These are phyloP conservation scores for Picea sitchensis DNA, from an alignment of 75 land plant species.

Conservation along the genomic window DNA sequence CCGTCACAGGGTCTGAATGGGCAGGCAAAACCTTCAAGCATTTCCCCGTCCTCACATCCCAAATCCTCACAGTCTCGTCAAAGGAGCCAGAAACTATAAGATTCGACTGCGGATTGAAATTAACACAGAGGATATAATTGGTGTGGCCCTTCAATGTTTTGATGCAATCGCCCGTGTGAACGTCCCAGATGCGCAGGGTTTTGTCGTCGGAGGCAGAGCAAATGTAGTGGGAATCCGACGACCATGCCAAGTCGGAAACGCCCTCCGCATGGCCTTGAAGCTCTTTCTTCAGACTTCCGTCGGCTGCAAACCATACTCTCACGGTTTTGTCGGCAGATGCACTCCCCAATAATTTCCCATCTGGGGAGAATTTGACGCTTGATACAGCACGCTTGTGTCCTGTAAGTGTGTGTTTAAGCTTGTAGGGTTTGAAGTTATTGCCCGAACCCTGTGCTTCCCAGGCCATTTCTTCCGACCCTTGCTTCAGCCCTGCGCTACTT, in stretches of 20 bases:
- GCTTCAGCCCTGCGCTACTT: too few species aligned
- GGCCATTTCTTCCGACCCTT: not conserved
- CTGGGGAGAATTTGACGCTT: slow-evolving; percentile 85
- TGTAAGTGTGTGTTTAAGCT: slow-evolving; percentile 36
- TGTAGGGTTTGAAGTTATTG: slow-evolving; percentile 41
- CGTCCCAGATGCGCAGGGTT: slow-evolving; percentile 84
- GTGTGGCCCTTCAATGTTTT: slow-evolving; percentile 84
- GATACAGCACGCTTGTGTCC: slow-evolving; percentile 82
- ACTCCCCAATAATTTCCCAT: slow-evolving; percentile 71
- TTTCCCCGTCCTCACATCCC: slow-evolving; percentile 73
- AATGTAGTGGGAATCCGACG: slow-evolving; percentile 75
- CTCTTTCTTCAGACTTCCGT: slow-evolving; percentile 33
- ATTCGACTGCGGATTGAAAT: slow-evolving; percentile 87
- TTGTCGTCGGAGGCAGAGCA: slow-evolving; percentile 94
- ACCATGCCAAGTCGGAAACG: slow-evolving; percentile 90
- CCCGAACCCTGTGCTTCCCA: not conserved
- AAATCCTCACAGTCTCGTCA: slow-evolving; percentile 80
- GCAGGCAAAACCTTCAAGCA: slow-evolving; percentile 45
- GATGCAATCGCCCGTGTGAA: slow-evolving; percentile 50
- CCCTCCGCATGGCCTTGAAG: slow-evolving; percentile 83
- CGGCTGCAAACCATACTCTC: slow-evolving; percentile 53
- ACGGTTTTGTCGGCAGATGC: slow-evolving; percentile 92
- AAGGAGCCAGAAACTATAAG: slow-evolving; percentile 83
- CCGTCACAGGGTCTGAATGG: slow-evolving; percentile 74
- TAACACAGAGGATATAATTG: slow-evolving; percentile 80